A percentile compares a stretch with the other conserved stretches of the same genome.
Conservation (phyloP, 129 eudicot genomes). For the Escallonia rubra region DNA sequence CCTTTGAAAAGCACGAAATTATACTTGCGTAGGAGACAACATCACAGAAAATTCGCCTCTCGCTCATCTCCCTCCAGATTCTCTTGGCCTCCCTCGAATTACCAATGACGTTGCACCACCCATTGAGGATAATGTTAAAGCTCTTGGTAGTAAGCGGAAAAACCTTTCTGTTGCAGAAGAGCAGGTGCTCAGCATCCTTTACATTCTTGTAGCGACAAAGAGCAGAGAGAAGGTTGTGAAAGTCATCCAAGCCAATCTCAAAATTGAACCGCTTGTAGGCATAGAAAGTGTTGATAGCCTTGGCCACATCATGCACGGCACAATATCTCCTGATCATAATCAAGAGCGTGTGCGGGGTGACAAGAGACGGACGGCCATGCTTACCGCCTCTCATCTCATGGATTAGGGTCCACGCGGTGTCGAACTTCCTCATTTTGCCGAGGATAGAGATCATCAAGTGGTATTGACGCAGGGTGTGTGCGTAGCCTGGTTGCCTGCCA, state of each 20-base stretch:
- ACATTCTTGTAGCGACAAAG: conserved; percentile 85
- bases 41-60: conserved; percentile 42
- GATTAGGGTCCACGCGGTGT: conserved; percentile 67
- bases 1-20: conserved; percentile 66
- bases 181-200: conserved; percentile 72
- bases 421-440: conserved; percentile 64
- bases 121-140: conserved; percentile 67
- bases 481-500: conserved; percentile 46
- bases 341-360: conserved; percentile 61
- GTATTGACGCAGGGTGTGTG: conserved; percentile 48
- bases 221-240: conserved; percentile 72
- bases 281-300: conserved; percentile 62
- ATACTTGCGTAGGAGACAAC: conserved; percentile 62
- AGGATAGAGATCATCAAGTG: conserved; percentile 76
- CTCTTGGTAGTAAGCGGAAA: conserved; percentile 65
- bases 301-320: conserved; percentile 79
- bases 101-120: conserved; percentile 76
- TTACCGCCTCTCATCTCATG: conserved; percentile 60
- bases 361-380: conserved; percentile 36
- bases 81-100: conserved; percentile 60
- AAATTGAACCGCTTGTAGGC: conserved; percentile 50
- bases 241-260: conserved; percentile 45
- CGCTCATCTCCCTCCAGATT: conserved; percentile 80
- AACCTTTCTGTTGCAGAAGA: conserved; percentile 52
- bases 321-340: conserved; percentile 73